phyloP scores from a whole-genome alignment of 352 stramenopile species.

The Globisporangium spiculum region DNA sequence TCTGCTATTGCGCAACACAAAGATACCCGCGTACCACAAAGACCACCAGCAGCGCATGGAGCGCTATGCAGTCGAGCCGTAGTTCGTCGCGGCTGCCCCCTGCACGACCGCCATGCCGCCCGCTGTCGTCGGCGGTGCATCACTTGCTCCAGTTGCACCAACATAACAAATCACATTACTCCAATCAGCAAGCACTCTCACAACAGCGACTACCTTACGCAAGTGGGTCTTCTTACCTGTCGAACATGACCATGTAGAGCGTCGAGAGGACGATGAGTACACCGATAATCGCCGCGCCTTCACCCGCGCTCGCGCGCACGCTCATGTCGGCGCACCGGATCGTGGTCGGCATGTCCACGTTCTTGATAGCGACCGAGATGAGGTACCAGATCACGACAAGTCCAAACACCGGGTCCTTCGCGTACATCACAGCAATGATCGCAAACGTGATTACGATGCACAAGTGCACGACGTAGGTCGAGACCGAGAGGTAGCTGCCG shows the following conservation, averaged over 20 bases:
- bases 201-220: not conserved
- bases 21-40: not conserved
- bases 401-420: slow-evolving; percentile 53
- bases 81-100: slow-evolving; percentile 10
- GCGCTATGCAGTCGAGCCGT: slow-evolving; percentile 18
- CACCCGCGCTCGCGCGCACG: slow-evolving; percentile 57
- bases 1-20: not conserved
- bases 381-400: slow-evolving; percentile 76
- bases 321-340: slow-evolving; percentile 49
- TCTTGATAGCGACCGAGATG: slow-evolving; percentile 53
- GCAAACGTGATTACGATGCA: slow-evolving; percentile 56
- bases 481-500: slow-evolving; percentile 46
- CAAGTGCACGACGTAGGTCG: slow-evolving; percentile 65
- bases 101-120: slow-evolving; percentile 26
- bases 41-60: not conserved
- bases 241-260: slow-evolving; percentile 47
- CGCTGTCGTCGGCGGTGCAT: slow-evolving; percentile 6
- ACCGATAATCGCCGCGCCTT: slow-evolving; percentile 55
- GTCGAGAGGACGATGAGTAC: slow-evolving; percentile 52
- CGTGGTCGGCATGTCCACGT: slow-evolving; percentile 39
- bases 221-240: slow-evolving; percentile 38
- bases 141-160: slow-evolving; percentile 7
- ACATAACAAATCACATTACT: not conserved
- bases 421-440: slow-evolving; percentile 56
- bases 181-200: not conserved